Evolutionary conservation across 768 basidiomycete genomes (phyloP).

Genomic region (Suillus decipiens): DNA sequence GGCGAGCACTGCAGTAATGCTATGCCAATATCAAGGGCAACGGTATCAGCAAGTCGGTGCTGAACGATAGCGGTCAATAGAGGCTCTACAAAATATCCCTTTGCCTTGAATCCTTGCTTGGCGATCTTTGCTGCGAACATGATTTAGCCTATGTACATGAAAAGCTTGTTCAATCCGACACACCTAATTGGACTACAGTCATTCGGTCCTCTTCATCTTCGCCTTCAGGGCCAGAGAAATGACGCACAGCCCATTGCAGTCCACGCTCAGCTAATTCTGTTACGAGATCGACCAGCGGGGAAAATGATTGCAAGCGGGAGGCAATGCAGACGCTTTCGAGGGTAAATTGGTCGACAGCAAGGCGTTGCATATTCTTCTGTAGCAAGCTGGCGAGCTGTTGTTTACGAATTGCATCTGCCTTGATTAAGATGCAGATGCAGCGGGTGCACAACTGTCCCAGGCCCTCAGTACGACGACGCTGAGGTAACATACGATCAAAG

Average conservation of each 20-base stretch:
- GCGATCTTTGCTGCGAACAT: slow-evolving; percentile 17
- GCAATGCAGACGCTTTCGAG: slow-evolving; percentile 37
- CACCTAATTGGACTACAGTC: slow-evolving; percentile 41
- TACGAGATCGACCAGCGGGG: slow-evolving; percentile 27
- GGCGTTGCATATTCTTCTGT: slow-evolving; percentile 26
- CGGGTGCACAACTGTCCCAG: slow-evolving; percentile 10
- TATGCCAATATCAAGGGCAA: slow-evolving; percentile 45
- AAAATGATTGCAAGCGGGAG: slow-evolving; percentile 22
- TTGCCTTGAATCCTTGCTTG: slow-evolving; percentile 26
- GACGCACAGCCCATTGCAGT: slow-evolving; percentile 55
- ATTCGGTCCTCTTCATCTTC: slow-evolving; percentile 21
- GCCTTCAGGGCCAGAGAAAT: slow-evolving; percentile 39
- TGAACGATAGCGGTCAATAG: slow-evolving; percentile 65
- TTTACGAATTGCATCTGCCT: slow-evolving; percentile 25
- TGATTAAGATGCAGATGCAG: slow-evolving; percentile 34
- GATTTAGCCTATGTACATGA: slow-evolving; percentile 2
- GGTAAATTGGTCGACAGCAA: slow-evolving; percentile 29
- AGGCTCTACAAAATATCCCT: slow-evolving; percentile 69
- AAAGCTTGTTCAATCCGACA: slow-evolving; percentile 15
- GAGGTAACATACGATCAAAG: slow-evolving; percentile 27
- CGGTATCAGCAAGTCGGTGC: slow-evolving; percentile 48
- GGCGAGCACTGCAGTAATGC: slow-evolving; percentile 41
- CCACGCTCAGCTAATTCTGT: slow-evolving; percentile 44
- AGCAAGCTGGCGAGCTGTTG: slow-evolving; percentile 24
- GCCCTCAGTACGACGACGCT: not conserved